Percentiles rank a stretch among this genome's conserved stretches.
Evolutionary conservation across 73 alveolate genomes (phyloP).

Genomic region (Symbiodinium pilosum): DNA sequence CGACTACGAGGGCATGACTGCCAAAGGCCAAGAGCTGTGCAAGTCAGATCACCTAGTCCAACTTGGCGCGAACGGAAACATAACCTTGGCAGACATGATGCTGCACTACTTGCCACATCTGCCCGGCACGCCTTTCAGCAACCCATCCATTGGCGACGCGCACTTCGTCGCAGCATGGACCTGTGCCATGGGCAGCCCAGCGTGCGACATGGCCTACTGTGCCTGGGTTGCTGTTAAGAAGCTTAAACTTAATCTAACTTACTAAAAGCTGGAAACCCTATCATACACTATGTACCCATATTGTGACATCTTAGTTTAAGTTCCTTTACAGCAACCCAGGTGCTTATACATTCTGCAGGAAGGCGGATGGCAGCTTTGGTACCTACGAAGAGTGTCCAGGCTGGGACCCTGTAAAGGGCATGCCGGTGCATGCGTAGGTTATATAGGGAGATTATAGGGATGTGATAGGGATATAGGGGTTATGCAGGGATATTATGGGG

Average conservation of each 20-base stretch:
- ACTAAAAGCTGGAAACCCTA: too few species aligned
- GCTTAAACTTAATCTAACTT: too few species aligned
- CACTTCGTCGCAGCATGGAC: neutral
- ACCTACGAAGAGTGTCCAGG: neutral
- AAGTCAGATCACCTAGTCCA: neutral
- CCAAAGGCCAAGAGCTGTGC: neutral
- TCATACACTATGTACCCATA: too few species aligned
- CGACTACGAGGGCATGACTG: neutral
- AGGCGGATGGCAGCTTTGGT: neutral
- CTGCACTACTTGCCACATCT: neutral
- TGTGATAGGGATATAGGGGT: too few species aligned
- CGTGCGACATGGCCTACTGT: slow-evolving; percentile 8
- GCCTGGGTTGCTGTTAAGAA: too few species aligned
- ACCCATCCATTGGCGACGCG: neutral
- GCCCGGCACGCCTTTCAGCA: neutral
- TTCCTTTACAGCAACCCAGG: too few species aligned
- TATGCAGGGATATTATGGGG: too few species aligned
- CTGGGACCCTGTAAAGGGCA: slow-evolving; percentile 17
- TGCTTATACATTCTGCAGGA: neutral
- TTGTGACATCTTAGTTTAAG: too few species aligned
- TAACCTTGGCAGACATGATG: neutral
- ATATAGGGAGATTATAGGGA: too few species aligned
- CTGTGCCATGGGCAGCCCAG: slow-evolving; percentile 9
- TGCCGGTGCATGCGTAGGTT: neutral
- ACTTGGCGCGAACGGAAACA: neutral